These are phyloP conservation scores for Fusarium oligoseptatum DNA, from an alignment of 2,329 filamentous ascomycete species.

Conservation along the genomic window DNA sequence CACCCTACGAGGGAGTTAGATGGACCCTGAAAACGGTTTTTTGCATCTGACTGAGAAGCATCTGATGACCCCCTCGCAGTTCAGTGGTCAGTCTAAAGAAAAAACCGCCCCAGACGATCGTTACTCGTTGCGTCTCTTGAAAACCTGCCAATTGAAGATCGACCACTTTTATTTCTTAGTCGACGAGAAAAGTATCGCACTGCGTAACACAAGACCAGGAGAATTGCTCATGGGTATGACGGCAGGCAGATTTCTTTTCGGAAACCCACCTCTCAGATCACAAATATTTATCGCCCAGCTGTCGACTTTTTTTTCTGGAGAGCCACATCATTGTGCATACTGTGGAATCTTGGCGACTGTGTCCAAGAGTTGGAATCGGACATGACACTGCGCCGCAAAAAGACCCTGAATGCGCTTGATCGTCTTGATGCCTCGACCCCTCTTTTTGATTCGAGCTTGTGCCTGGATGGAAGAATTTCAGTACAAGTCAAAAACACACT, in stretches of 20 bases:
- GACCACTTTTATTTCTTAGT: neutral
- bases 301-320: neutral
- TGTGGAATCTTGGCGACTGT: neutral
- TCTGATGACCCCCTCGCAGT: neutral
- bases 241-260: neutral
- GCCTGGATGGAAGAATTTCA: neutral
- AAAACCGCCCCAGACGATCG: constrained; percentile 13
- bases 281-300: neutral
- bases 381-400: neutral
- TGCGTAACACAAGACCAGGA: neutral
- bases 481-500: neutral
- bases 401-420: constrained; percentile 1
- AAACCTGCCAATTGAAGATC: constrained; percentile 1
- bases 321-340: constrained; percentile 4
- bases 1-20: neutral
- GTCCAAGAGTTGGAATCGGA: neutral
- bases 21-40: constrained; percentile 7
- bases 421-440: neutral
- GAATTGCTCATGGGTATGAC: neutral
- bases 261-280: neutral
- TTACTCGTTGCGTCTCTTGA: neutral
- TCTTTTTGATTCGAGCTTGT: neutral
- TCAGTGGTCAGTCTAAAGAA: neutral
- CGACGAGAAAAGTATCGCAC: neutral
- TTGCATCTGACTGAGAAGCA: neutral